Conservation (phyloP, 2,329 filamentous ascomycete species). For the Aureobasidium sp. region DNA sequence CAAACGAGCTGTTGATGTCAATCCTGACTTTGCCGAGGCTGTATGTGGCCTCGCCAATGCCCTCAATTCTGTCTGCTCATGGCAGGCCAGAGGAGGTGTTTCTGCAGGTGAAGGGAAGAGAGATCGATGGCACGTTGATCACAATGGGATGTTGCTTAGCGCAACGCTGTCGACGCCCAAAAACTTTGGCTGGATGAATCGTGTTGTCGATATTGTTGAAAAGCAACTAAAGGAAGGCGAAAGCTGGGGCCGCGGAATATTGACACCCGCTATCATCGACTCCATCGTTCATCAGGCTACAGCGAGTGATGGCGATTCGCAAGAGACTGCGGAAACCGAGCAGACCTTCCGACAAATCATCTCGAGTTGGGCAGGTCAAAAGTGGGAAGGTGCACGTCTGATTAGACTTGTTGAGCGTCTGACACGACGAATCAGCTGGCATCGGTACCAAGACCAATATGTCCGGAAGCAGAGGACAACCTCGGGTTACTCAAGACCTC, state of each 20-base stretch:
- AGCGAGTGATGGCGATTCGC: slow-evolving; percentile 28
- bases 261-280: slow-evolving; percentile 42
- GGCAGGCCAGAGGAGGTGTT: slow-evolving; percentile 82
- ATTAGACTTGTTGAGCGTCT: slow-evolving; percentile 79
- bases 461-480: slow-evolving; percentile 50
- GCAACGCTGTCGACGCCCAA: slow-evolving; percentile 53
- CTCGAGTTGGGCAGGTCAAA: slow-evolving; percentile 58
- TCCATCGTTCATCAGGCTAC: slow-evolving; percentile 42
- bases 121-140: slow-evolving; percentile 91
- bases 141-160: slow-evolving; percentile 74
- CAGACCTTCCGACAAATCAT: slow-evolving; percentile 33
- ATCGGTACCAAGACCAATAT: slow-evolving; percentile 82
- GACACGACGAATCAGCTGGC: slow-evolving; percentile 68
- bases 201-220: slow-evolving; percentile 83
- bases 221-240: slow-evolving; percentile 84
- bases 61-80: slow-evolving; percentile 92
- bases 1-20: slow-evolving; percentile 80
- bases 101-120: slow-evolving; percentile 63
- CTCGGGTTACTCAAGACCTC: slow-evolving; percentile 62
- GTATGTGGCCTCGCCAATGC: slow-evolving; percentile 94
- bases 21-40: slow-evolving; percentile 91
- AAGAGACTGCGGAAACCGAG: slow-evolving; percentile 32
- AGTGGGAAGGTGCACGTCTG: slow-evolving; percentile 83
- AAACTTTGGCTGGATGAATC: slow-evolving; percentile 75
- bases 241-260: slow-evolving; percentile 69